Base-by-base conservation (phyloP, 768 basidiomycete genomes). In the Amanita rimosa region DNA sequence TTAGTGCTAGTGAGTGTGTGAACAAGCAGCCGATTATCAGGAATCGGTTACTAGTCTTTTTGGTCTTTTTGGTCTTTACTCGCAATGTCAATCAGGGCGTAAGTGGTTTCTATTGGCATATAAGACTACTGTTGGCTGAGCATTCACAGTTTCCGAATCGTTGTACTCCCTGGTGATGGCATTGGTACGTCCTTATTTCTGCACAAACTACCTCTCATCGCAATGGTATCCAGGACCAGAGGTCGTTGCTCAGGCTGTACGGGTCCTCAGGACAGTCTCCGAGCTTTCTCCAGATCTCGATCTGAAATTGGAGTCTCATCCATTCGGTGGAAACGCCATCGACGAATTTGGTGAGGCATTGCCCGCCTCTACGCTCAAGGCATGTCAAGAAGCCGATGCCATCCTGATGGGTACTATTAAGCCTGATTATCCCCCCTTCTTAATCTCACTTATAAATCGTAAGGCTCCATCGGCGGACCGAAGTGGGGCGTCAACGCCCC, bases 401-500 rank as follows among this genome's bases (percentile, higher is more conserved):
- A 89, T 99, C 55, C 72, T 99, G 26, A 82, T 99, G 79, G 96
- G 96, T 92, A 58, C 43, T 75, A 57, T 6, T 19, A 36, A 10
- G n/a, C 16, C 29, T 34, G 16, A n/a, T 21, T 6, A 22, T 42
- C 22, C 7, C 13, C 22, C 7, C 13, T 6, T 13, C 13, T 14
- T 35, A 58, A 39, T 45, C 29, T 36, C 17, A 17, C 34, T 47
- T 37, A 27, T 22, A 7, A 22, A 26, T 10, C 11, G 9, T 1
- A 49, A 97, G 95, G 95, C 55, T 85, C 95, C 16, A 88, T 98
- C 55, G 96, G 96, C 51, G 96, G 96, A n/a, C 96, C 96, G 11
- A 97, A 97, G 67, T 99, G 96, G 96, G 94, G 92, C 42, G 85
- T 94, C 2, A 78, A 82, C 49, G 75, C 79, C 52, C 83, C 85